Base-by-base conservation (phyloP, 202 grass and related monocot genomes). In the Musa balbisiana region DNA sequence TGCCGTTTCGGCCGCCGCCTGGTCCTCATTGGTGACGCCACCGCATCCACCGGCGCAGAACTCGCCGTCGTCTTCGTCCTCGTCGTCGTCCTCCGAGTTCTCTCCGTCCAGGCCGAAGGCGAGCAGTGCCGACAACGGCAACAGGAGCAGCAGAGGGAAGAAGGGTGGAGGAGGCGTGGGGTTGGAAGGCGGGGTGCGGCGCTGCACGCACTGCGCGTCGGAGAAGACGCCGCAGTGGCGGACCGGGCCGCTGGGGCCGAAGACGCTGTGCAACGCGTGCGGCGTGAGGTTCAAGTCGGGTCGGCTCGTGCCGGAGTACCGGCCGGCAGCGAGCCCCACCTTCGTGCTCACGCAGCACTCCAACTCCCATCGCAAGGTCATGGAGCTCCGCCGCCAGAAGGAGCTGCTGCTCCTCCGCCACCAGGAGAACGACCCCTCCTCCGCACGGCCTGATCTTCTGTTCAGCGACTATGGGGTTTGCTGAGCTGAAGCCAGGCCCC, bases 161-260 rank as follows among this genome's bases (percentile, higher is more conserved):
- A 74, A 78, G 43, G 77, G 76, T 0, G 9, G 58, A 2, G 21
- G 20, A 0, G 81, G 87, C 27, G 76, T 75, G 64, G 86, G 84
- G 5, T 55, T 85, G 24, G 93, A 96, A 54, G 90, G 82, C 74
- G 84, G 88, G 22, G 87, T 99, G 52, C 82, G 95, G 12, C 83
- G 91, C 60, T 99, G 95, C 89, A 99, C 91, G 62, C 95, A 99
- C 85, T 99, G 95, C 81, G 95, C 91, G 19, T 99, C 95, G 25
- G 95, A 99, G 83, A 99, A 99, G 87, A 99, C 95, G 64, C 95
- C 95, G 71, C 95, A 99, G 84, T 99, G 95, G 95, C 75, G 95
- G 72, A 92, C 95, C 24, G 95, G 95, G 1, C 95, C 95, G 0
- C 85, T 99, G 26, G 95, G 95, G 8, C 91, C 95, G 21, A 99